These are phyloP conservation scores for Colletotrichum neosansevieriae DNA, from an alignment of 2,329 filamentous ascomycete genomes.

Conservation along the genomic window DNA sequence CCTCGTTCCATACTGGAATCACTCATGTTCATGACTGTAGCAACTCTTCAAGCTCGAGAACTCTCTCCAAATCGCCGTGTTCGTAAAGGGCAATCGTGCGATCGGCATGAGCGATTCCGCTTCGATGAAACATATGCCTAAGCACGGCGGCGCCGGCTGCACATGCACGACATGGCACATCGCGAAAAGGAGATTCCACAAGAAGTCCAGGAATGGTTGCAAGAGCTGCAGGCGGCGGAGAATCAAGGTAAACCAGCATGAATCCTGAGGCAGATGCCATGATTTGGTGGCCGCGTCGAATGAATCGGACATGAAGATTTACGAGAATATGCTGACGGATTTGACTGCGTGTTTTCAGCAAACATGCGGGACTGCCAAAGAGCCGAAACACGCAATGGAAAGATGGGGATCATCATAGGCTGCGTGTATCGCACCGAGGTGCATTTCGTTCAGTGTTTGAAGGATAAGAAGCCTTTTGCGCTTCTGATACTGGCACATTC, in stretches of 20 bases:
- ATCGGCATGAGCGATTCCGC: constrained; percentile 2
- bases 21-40: too few relatives aligned
- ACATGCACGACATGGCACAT: constrained; percentile 31
- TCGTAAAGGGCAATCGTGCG: not conserved
- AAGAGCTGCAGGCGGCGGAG: constrained; percentile 43
- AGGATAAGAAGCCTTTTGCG: constrained; percentile 28
- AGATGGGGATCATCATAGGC: constrained; percentile 36
- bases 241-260: constrained; percentile 33
- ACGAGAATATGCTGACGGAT: not conserved
- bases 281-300: constrained; percentile 5
- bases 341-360: constrained; percentile 23
- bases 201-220: constrained; percentile 44
- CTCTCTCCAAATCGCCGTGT: too few relatives aligned
- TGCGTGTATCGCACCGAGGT: constrained; percentile 38
- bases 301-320: constrained; percentile 11
- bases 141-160: constrained; percentile 21
- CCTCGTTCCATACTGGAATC: too few relatives aligned
- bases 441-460: constrained; percentile 33
- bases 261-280: not conserved
- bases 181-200: constrained; percentile 26
- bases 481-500: constrained; percentile 42
- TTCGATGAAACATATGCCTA: not conserved
- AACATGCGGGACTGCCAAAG: constrained; percentile 30
- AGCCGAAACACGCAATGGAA: constrained; percentile 19
- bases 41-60: too few relatives aligned